Evolutionary conservation across 2,329 filamentous ascomycete species (phyloP).

Genomic region (Camillea tinctor): DNA sequence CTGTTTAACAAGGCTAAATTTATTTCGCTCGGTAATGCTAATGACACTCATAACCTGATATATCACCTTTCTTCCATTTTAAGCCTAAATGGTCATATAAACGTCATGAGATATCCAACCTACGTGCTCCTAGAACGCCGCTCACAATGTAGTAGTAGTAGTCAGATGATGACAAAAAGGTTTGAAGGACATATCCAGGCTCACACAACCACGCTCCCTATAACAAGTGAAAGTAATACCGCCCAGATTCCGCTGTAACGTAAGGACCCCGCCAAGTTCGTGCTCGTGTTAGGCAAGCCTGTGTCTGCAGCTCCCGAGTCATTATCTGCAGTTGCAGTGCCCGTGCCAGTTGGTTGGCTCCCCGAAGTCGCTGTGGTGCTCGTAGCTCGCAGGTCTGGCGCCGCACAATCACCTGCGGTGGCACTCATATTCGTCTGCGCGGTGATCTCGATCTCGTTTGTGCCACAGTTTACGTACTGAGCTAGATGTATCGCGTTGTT

Average conservation of each 20-base stretch:
- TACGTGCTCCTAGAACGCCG: neutral
- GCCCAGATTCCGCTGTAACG: neutral
- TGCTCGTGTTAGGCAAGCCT: neutral
- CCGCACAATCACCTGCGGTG: constrained; percentile 27
- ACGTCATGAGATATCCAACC: neutral
- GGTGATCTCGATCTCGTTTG: constrained; percentile 41
- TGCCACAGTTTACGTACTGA: constrained; percentile 51
- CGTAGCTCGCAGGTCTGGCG: constrained; percentile 9
- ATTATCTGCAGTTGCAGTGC: neutral
- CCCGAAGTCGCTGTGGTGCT: constrained; percentile 4
- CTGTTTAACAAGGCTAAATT: no score
- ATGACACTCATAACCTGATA: no score
- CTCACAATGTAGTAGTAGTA: neutral
- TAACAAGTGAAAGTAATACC: neutral
- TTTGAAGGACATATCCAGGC: neutral
- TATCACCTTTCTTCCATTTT: no score
- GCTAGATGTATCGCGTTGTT: constrained; percentile 48
- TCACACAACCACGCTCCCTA: neutral
- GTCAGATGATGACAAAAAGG: neutral
- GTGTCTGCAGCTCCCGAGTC: neutral
- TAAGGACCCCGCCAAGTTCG: neutral
- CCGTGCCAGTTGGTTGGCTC: constrained; percentile 1
- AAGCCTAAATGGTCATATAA: neutral
- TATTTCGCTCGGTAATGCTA: no score
- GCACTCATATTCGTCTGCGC: constrained; percentile 27